Conservation (phyloP, 208 protist species). For the Leishmania arabica region DNA sequence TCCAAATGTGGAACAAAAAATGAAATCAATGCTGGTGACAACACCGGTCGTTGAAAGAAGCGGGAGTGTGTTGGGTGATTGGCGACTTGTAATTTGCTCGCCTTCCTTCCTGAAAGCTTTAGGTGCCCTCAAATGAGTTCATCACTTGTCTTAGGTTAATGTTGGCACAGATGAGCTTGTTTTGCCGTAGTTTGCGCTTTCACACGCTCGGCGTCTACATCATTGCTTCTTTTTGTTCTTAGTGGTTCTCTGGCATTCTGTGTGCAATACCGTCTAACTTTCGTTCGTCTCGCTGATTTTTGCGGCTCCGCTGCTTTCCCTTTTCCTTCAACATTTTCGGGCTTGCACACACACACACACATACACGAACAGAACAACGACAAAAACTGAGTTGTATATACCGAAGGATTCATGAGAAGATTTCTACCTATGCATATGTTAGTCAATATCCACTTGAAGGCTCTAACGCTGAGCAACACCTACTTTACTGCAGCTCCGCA, state of each 20-base stretch:
- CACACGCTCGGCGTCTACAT: background rate
- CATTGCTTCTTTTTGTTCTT: slow-evolving; percentile 19
- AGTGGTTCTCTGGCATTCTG: background rate
- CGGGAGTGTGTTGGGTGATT: background rate
- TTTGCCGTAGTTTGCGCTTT: slow-evolving; percentile 9
- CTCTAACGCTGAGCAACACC: slow-evolving; percentile 48
- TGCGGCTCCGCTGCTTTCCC: slow-evolving; percentile 18
- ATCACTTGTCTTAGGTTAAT: slow-evolving; percentile 13
- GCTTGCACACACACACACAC: background rate
- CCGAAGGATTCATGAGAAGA: slow-evolving; percentile 45
- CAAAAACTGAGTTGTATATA: background rate
- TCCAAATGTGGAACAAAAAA: background rate
- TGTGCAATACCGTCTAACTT: background rate
- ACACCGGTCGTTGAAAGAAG: too few species aligned
- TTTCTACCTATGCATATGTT: slow-evolving; percentile 42
- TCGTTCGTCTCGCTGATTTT: slow-evolving; percentile 6
- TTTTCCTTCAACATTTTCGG: background rate
- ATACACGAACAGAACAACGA: background rate
- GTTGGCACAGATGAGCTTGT: slow-evolving; percentile 6
- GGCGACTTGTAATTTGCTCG: background rate
- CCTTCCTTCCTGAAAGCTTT: background rate
- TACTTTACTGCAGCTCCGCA: slow-evolving; percentile 42
- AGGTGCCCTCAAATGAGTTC: slow-evolving; percentile 14
- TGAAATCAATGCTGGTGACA: background rate
- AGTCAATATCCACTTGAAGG: slow-evolving; percentile 75